These are phyloP conservation scores for Fagus sylvatica DNA, from an alignment of 306 rosid species.

Conservation along the genomic window DNA sequence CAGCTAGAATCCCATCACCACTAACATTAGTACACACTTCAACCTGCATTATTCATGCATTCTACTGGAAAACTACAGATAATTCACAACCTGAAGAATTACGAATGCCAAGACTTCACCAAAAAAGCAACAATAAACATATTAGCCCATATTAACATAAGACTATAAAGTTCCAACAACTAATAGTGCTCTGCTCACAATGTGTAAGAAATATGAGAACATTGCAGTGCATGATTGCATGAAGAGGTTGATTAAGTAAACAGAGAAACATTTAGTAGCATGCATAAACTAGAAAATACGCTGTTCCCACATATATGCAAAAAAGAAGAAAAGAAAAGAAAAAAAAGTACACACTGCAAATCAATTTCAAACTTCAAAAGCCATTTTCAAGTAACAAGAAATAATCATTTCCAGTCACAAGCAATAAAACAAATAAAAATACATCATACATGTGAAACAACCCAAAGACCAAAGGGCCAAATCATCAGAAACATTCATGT, in stretches of 20 bases:
- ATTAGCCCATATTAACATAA: background rate
- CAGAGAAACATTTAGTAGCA: background rate
- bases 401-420: conserved; percentile 34
- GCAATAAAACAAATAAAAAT: conserved; percentile 24
- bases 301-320: background rate
- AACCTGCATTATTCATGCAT: background rate
- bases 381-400: conserved; percentile 25
- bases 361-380: conserved; percentile 14
- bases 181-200: background rate
- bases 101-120: background rate
- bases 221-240: background rate
- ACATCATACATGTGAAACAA: conserved; percentile 34
- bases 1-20: background rate
- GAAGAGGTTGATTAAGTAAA: background rate
- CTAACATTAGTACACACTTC: background rate
- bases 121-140: background rate
- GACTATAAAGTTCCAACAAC: background rate
- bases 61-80: background rate
- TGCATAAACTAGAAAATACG: background rate
- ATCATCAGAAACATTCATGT: conserved; percentile 10
- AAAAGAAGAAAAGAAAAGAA: no score
- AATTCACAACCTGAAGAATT: background rate
- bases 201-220: background rate
- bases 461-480: conserved; percentile 19
- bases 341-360: background rate